A percentile compares a stretch with the other conserved stretches of the same genome.
Conservation (phyloP, 2,329 filamentous ascomycete species). For the Aspergillus fumigatus region DNA sequence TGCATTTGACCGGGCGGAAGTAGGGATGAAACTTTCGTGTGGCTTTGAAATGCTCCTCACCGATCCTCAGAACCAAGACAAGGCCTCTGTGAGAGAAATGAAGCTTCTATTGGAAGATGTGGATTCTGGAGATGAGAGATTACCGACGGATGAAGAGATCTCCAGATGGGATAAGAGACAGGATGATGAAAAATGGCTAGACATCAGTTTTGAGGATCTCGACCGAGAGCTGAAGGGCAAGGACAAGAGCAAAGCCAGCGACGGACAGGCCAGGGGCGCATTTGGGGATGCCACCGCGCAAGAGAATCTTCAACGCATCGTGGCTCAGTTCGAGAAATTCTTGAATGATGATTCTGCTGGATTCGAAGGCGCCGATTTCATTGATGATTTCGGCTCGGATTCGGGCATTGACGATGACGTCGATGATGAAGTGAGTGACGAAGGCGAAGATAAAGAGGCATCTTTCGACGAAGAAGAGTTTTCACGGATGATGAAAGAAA, state of each 20-base stretch:
- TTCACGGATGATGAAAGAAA: conserved; percentile 80
- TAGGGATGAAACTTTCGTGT: conserved; percentile 84
- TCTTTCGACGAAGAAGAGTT: conserved; percentile 85
- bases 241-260: conserved; percentile 34
- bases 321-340: conserved; percentile 88
- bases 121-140: conserved; percentile 61
- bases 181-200: conserved; percentile 85
- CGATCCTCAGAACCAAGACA: conserved; percentile 64
- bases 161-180: conserved; percentile 63
- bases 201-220: conserved; percentile 87
- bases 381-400: conserved; percentile 65
- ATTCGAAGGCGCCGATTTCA: conserved; percentile 68
- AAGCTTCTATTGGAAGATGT: conserved; percentile 72
- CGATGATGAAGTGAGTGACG: conserved; percentile 52
- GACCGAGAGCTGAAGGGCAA: conserved; percentile 69
- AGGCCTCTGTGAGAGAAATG: conserved; percentile 67
- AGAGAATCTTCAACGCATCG: conserved; percentile 75
- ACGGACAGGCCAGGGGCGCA: conserved; percentile 19
- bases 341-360: conserved; percentile 81
- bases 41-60: conserved; percentile 84
- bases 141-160: conserved; percentile 75
- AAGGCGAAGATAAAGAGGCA: conserved; percentile 68
- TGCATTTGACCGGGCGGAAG: conserved; percentile 48
- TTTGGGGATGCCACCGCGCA: conserved; percentile 45
- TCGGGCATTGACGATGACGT: conserved; percentile 52